Evolutionary conservation across 345 rosid genomes (phyloP).

Genomic region (Hevea brasiliensis): DNA sequence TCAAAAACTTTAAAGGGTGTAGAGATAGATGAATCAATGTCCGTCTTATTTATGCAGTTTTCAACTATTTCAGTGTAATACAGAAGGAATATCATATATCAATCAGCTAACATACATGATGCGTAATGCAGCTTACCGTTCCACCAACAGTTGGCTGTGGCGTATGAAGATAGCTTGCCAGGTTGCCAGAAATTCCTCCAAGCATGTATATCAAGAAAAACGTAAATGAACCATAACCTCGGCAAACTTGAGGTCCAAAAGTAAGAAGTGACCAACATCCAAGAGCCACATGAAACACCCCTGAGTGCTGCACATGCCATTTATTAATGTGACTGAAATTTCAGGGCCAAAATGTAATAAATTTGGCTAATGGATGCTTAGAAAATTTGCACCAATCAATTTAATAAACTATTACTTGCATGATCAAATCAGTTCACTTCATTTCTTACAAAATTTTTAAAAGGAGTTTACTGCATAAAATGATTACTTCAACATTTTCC

Average conservation of each 20-base stretch:
- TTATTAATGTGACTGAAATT: neutral
- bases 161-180: conserved; percentile 84
- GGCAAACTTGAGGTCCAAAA: conserved; percentile 77
- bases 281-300: conserved; percentile 67
- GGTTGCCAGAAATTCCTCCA: conserved; percentile 88
- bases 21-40: neutral
- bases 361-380: neutral
- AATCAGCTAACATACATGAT: neutral
- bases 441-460: neutral
- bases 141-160: conserved; percentile 84
- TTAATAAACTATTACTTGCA: neutral
- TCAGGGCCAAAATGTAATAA: neutral
- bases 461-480: neutral
- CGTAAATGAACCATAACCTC: conserved; percentile 70
- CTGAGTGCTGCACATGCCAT: conserved; percentile 65
- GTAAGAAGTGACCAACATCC: conserved; percentile 78
- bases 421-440: conserved; percentile 6
- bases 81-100: neutral
- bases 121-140: conserved; percentile 51
- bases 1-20: too few relatives aligned
- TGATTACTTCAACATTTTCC: neutral
- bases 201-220: conserved; percentile 73
- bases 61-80: neutral
- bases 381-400: neutral
- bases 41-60: too few relatives aligned